Conservation (phyloP, 2,329 filamentous ascomycete species). For the Thermoascus crustaceus region DNA sequence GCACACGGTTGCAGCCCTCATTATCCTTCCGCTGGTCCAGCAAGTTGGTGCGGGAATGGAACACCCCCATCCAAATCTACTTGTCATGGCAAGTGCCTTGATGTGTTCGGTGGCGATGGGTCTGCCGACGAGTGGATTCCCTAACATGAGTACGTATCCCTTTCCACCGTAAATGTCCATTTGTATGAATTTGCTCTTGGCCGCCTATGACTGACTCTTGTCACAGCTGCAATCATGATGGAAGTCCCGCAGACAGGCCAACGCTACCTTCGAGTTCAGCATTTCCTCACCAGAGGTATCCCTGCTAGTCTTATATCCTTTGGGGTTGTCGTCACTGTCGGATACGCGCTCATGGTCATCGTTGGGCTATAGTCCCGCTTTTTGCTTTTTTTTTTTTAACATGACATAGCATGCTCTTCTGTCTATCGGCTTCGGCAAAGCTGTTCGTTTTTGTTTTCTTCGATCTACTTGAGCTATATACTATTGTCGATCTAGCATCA, state of each 20-base stretch:
- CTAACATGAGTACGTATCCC: slow-evolving; percentile 87
- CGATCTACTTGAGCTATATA: too few species aligned
- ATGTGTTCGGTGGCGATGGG: slow-evolving; percentile 99
- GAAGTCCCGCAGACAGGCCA: slow-evolving; percentile 87
- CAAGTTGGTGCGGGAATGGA: slow-evolving; percentile 80
- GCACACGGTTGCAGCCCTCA: slow-evolving; percentile 91
- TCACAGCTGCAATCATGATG: slow-evolving; percentile 92
- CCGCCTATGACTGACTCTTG: slow-evolving; percentile 1
- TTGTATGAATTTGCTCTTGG: slow-evolving; percentile 2
- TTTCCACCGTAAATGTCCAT: slow-evolving; percentile 5
- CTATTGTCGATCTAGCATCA: too few species aligned
- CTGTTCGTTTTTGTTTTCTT: too few species aligned
- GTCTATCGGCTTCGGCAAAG: too few species aligned
- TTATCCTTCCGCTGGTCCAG: slow-evolving; percentile 83
- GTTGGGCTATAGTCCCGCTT: slow-evolving; percentile 51
- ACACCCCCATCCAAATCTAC: slow-evolving; percentile 81
- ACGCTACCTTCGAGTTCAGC: slow-evolving; percentile 81
- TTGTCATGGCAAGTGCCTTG: slow-evolving; percentile 89
- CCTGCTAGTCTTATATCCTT: slow-evolving; percentile 78
- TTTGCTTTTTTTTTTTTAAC: not conserved
- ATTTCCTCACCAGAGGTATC: slow-evolving; percentile 91
- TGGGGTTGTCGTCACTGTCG: slow-evolving; percentile 73
- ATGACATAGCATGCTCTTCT: not conserved
- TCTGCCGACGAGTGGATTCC: slow-evolving; percentile 89
- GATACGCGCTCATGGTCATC: slow-evolving; percentile 81